These are phyloP conservation scores for Eustoma russellianum DNA, from an alignment of 257 asterid species.

Conservation along the genomic window DNA sequence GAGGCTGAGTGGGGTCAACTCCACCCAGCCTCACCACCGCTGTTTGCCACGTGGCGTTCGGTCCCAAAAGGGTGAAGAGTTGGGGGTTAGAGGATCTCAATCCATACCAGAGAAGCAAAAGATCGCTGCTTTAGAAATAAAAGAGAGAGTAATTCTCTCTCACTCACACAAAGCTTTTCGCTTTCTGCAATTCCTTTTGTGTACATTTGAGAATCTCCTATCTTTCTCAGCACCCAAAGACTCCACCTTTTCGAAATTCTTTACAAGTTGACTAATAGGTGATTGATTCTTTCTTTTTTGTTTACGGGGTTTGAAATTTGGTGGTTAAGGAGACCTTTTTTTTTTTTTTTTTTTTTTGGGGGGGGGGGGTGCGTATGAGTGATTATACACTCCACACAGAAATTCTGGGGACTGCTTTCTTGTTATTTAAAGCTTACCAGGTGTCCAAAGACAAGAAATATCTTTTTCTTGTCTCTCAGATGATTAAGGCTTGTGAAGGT, in stretches of 20 bases:
- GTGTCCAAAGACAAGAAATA: conserved; percentile 40
- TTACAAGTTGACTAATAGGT: neutral
- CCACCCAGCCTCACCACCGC: no score
- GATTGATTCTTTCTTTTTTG: neutral
- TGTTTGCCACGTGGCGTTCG: no score
- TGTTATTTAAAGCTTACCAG: conserved; percentile 70
- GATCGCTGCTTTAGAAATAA: conserved; percentile 48
- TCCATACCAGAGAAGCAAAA: conserved; percentile 33
- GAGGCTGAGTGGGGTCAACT: no score
- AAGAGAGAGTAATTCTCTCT: conserved; percentile 33
- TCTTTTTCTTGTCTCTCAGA: conserved; percentile 49
- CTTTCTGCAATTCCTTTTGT: neutral
- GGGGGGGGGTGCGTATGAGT: conserved; percentile 37
- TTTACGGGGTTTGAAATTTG: conserved; percentile 22
- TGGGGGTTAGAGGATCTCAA: no score
- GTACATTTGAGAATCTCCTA: neutral
- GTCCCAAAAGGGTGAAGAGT: no score
- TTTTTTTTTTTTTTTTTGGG: no score
- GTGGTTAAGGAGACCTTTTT: conserved; percentile 75
- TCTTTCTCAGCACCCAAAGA: neutral
- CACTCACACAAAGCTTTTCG: neutral
- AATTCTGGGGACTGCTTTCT: conserved; percentile 68
- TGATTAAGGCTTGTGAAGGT: conserved; percentile 49
- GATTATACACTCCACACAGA: conserved; percentile 69
- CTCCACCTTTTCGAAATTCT: no score